Evolutionary conservation across 495 filamentous ascomycete genomes (phyloP), one percentile per base, ranked within the genome.

Genomic region (Neurospora intermedia): DNA sequence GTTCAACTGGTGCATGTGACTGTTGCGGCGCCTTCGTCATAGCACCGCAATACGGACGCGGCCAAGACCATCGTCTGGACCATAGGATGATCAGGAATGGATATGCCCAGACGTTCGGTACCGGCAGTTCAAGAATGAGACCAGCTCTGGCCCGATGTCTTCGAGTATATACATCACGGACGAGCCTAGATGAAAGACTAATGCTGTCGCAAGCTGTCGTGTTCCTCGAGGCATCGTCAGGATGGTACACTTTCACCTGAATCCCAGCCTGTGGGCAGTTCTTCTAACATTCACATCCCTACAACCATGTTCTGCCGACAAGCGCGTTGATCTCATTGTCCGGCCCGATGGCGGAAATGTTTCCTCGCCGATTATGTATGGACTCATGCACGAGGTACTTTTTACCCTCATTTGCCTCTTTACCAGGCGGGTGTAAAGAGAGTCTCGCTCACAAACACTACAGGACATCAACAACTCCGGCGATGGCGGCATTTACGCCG

Each of bases 401-500:
- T 62, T 18, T 3, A 9, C 27, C 27, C 6, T 40, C 31, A 9
- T 11, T 40, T 15, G 20, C 46, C 46, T 11, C 15, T 27, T 31
- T 6, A 7, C 11, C 3, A 1, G 16, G 42, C 10, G 7, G 4
- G 0, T n/a, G 27, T 43, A 8, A 6, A 16, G 13, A 62, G 7
- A 35, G 8, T 43, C 1, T 20, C 7, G 2, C 35, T 27, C 35
- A 16, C 43, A 39, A 46, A 43, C 4, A 5, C 18, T 46, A 18
- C 35, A 90, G 88, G 90, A 92, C 78, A 91, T 91, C 82, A 90
- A 92, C 79, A 88, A 92, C 78, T 91, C 88, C 27, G 91, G 91
- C 9, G 92, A 93, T 77, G 92, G 92, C 8, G 92, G 92, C 16
- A 87, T 93, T 46, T 93, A 94, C 75, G 91, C 89, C 40, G 91